Conservation (phyloP, 2,329 filamentous ascomycete species). For the Aspergillus melleus region DNA sequence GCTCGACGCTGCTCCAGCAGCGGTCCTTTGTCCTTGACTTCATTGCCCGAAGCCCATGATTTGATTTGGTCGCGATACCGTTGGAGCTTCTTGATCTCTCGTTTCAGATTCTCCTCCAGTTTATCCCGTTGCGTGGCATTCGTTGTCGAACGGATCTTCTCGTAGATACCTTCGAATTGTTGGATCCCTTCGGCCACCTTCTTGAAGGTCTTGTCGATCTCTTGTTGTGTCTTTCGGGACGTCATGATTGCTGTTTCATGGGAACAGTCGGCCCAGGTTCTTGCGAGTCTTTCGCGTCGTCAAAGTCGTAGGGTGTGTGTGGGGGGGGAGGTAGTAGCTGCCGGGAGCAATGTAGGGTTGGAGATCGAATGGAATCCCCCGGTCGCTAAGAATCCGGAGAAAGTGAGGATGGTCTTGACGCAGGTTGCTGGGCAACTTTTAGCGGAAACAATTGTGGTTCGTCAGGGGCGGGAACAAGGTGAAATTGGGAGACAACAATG, state of each 20-base stretch:
- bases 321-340: background rate
- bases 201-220: slow-evolving; percentile 99
- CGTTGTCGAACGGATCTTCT: slow-evolving; percentile 91
- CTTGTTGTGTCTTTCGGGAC: slow-evolving; percentile 92
- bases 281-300: background rate
- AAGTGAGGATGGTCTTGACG: background rate
- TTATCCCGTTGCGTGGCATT: slow-evolving; percentile 98
- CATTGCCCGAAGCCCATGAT: slow-evolving; percentile 96
- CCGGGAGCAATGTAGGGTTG: background rate
- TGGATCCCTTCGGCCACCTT: slow-evolving; percentile 91
- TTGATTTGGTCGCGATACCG: slow-evolving; percentile 98
- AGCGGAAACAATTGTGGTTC: background rate
- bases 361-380: background rate
- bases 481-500: background rate
- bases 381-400: slow-evolving; percentile 1
- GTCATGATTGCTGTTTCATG: slow-evolving; percentile 64
- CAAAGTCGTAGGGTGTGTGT: slow-evolving; percentile 1
- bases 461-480: background rate
- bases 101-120: slow-evolving; percentile 95
- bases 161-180: slow-evolving; percentile 92
- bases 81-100: slow-evolving; percentile 99
- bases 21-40: slow-evolving; percentile 99
- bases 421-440: slow-evolving; percentile 2
- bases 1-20: slow-evolving; percentile 89
- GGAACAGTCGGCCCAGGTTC: slow-evolving; percentile 24